Evolutionary conservation across 108 stramenopile genomes (phyloP).

Genomic region (Epithemia pelagica): DNA sequence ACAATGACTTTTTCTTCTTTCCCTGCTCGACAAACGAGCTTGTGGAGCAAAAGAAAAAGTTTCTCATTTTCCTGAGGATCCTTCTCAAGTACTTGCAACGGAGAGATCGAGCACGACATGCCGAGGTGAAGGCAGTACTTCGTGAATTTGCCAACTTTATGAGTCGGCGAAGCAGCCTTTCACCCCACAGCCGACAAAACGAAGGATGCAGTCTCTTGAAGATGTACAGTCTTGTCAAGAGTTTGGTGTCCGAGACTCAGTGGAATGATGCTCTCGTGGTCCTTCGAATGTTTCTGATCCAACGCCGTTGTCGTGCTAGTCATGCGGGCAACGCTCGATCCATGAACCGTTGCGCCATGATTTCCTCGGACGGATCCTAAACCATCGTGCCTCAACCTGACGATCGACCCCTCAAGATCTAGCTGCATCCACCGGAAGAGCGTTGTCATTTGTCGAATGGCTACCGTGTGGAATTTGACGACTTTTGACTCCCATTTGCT

Average conservation of each 20-base stretch:
- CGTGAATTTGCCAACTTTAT: neutral
- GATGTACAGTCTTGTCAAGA: neutral
- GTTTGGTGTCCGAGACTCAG: neutral
- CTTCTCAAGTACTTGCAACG: neutral
- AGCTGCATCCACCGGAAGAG: too few species aligned
- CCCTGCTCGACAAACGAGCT: neutral
- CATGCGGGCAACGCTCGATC: neutral
- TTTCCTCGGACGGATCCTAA: neutral
- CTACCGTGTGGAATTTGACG: too few species aligned
- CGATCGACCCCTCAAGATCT: too few species aligned
- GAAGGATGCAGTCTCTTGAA: neutral
- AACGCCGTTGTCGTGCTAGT: neutral
- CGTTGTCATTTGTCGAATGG: too few species aligned
- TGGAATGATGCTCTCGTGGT: neutral
- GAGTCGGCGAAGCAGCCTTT: too few species aligned
- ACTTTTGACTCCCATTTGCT: too few species aligned
- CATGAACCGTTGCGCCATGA: neutral
- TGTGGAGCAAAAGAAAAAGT: neutral
- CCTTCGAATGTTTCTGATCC: neutral
- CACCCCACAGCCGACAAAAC: neutral
- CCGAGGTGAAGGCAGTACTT: neutral
- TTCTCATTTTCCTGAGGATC: neutral
- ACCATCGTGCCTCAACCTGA: too few species aligned
- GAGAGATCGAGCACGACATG: neutral
- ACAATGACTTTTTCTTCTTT: neutral